Evolutionary conservation across 148 eudicot species (phyloP), one percentile per base, ranked within the genome.

Genomic region (Chenopodium berlandieri): DNA sequence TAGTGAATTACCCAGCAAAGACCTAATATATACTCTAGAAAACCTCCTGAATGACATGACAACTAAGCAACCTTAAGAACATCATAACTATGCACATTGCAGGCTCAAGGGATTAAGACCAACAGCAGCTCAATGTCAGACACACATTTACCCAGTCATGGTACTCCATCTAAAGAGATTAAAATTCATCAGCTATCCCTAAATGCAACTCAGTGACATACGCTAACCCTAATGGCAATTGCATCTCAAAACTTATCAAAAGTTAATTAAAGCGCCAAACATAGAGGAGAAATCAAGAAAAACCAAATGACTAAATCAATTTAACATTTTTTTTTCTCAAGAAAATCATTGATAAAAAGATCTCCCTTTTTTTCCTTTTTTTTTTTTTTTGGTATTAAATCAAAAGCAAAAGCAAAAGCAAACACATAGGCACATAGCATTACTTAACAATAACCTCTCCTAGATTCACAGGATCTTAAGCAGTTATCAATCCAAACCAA

Each of bases 21-120:
- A 68, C 73, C 20, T 65, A 40, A 65, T 25, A 71, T 25, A 71
- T 78, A 78, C 56, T 78, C 84, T 40, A 81, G 81, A 81, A 77
- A 50, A 37, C 79, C 79, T 78, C 83, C 87, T 78, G 84, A 80
- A 64, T 75, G 80, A 75, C 86, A 64, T 69, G 80, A 75, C 86
- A 80, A 4, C 22, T 67, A 66, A 72, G 44, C 46, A 64, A 50
- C n/a, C 14, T 48, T 22, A 23, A 75, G 69, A 75, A 75, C 23
- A 81, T 34, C 83, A 81, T 22, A 32, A 23, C 58, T 79, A 27
- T 17, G 20, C 32, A 13, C 47, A 40, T 5, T 78, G 22, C 75
- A 62, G 32, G 32, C 85, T 74, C 30, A 31, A 80, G 72, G 58
- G 13, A 72, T 27, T 40, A 44, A 9, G 7, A 20, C 64, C 67